A percentile compares a stretch with the other conserved stretches of the same genome.
These are phyloP conservation scores for Claviceps sorghi DNA, from an alignment of 2,329 filamentous ascomycete genomes.

Conservation along the genomic window DNA sequence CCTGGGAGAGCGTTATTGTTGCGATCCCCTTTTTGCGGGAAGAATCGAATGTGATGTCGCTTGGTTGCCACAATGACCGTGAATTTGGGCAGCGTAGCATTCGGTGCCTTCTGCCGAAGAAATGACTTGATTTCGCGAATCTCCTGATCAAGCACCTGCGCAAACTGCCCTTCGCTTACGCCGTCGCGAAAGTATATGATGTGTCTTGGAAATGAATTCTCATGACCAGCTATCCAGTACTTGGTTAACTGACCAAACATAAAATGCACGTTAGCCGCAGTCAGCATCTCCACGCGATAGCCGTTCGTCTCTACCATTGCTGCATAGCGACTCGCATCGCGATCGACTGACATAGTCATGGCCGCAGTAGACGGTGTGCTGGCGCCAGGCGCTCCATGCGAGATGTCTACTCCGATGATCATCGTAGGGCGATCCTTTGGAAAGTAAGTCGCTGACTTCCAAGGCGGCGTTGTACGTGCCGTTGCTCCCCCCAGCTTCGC, in stretches of 20 bases:
- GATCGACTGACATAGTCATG: constrained; percentile 69
- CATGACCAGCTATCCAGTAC: constrained; percentile 48
- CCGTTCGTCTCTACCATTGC: constrained; percentile 75
- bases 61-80: constrained; percentile 84
- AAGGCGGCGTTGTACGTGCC: constrained; percentile 26
- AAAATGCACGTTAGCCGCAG: constrained; percentile 45
- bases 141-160: constrained; percentile 66
- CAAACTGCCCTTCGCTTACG: constrained; percentile 75
- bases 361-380: constrained; percentile 65
- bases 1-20: constrained; percentile 77
- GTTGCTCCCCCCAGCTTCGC: constrained; percentile 84
- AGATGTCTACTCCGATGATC: constrained; percentile 84
- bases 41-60: constrained; percentile 87
- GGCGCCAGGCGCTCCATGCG: constrained; percentile 60
- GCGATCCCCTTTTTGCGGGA: constrained; percentile 58
- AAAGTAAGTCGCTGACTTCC: constrained; percentile 21
- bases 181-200: constrained; percentile 91
- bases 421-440: constrained; percentile 45
- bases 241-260: constrained; percentile 51
- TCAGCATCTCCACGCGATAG: constrained; percentile 65
- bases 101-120: constrained; percentile 28
- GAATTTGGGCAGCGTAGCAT: constrained; percentile 43
- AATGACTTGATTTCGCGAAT: constrained; percentile 52
- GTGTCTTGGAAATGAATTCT: constrained; percentile 39
- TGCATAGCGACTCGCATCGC: constrained; percentile 56